Evolutionary conservation across 2,329 filamentous ascomycete species (phyloP), one percentile per base, ranked within the genome.

Genomic region (Acrodontium crateriforme): DNA sequence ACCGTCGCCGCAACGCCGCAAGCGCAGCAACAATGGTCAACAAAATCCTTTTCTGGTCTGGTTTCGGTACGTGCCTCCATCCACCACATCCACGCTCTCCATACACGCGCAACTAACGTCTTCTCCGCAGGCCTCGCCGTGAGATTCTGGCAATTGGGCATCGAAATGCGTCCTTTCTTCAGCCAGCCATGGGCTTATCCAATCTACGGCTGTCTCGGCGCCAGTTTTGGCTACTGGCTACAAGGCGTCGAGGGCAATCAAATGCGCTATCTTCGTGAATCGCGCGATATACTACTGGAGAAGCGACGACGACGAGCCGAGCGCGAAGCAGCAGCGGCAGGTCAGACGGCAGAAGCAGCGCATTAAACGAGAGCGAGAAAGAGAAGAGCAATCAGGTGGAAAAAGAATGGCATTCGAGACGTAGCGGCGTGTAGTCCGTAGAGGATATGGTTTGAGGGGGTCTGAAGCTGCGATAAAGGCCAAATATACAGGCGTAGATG

Each of bases 121-220:
- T 40, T 33, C 28, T n/a, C 8, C 8, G 20, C 46, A 98, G 89
- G 89, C 67, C 62, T 94, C 49, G 84, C 80, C 53, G 78, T 85
- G 52, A 81, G 87, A 47, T 71, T 89, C 59, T 94, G 85, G 82
- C 89, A 95, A 61, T 77, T 98, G 55, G 89, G 87, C 52, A 89
- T 98, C 56, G 84, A 98, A 65, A 93, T 92, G 84, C 83, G 85
- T 38, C 89, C 87, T 28, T 77, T 94, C 58, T 82, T 95, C 69
- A 76, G 69, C 50, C 68, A 78, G 53, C 79, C 78, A 30, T 72
- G 93, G 49, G 91, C 83, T 28, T 98, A 93, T 64, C 89, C 89
- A 30, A 61, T 87, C 45, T 98, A 89, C 60, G 85, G 76, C 34
- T 71, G 71, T 44, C 72, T 83, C 39, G 85, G 85, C 46, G 85